phyloP scores from a whole-genome alignment of 148 eudicot genomes.

The Nepenthes mirabilis region DNA sequence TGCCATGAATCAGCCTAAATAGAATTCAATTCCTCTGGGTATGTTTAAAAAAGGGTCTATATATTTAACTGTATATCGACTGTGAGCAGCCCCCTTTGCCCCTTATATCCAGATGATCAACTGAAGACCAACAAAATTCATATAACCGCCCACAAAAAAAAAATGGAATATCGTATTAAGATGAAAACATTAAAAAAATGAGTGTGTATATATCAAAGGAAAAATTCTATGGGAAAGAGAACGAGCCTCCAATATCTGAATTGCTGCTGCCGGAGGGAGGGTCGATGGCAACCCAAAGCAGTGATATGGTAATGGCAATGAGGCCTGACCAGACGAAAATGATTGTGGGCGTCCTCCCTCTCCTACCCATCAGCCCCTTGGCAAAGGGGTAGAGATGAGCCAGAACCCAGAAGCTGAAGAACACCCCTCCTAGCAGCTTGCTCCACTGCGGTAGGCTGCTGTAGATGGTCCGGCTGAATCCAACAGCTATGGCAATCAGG shows the following conservation, averaged over 20 bases:
- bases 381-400: conserved; percentile 92
- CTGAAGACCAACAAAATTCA: conserved; percentile 6
- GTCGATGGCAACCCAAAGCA: conserved; percentile 67
- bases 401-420: conserved; percentile 95
- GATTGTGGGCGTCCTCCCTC: conserved; percentile 88
- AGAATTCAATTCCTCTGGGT: no score
- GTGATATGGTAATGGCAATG: conserved; percentile 77
- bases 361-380: conserved; percentile 86
- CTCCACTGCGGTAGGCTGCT: conserved; percentile 85
- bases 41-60: no score
- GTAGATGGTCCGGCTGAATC: conserved; percentile 72
- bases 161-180: conserved; percentile 6
- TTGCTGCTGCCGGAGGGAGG: conserved; percentile 47
- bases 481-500: conserved; percentile 77
- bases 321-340: conserved; percentile 91
- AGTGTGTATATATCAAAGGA: no score
- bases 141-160: background rate
- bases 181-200: no score
- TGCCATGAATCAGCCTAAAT: no score
- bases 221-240: conserved; percentile 40
- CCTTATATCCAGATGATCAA: background rate
- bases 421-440: conserved; percentile 73
- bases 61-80: no score
- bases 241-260: conserved; percentile 53
- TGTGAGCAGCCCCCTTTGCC: no score